phyloP scores from a whole-genome alignment of 768 basidiomycete genomes.

The Boletus vermiculosoides region DNA sequence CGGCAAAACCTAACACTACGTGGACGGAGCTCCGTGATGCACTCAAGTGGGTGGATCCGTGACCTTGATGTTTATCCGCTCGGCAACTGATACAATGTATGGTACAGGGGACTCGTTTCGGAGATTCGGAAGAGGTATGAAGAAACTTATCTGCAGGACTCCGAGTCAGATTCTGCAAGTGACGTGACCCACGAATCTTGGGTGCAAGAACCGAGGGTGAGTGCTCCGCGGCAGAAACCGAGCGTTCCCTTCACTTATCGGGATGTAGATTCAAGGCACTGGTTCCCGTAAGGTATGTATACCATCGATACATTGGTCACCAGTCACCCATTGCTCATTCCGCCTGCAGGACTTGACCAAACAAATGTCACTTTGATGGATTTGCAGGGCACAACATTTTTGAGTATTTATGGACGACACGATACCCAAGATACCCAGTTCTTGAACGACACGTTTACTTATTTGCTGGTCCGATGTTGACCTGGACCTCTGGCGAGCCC shows the following conservation, averaged over 20 bases:
- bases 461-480: background rate
- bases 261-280: constrained; percentile 13
- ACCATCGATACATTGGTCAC: background rate
- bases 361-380: constrained; percentile 8
- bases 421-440: constrained; percentile 3
- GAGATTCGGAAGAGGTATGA: constrained; percentile 17
- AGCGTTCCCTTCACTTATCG: background rate
- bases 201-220: constrained; percentile 25
- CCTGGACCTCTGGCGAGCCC: no score
- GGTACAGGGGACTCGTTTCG: constrained; percentile 11
- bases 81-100: background rate
- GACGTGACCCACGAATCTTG: background rate
- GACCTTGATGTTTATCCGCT: background rate
- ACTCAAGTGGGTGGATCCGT: constrained; percentile 13
- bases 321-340: background rate
- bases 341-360: constrained; percentile 13
- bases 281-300: constrained; percentile 10
- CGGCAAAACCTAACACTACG: constrained; percentile 8
- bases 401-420: background rate
- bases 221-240: background rate
- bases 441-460: background rate
- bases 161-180: background rate
- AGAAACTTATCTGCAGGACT: background rate
- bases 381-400: background rate
- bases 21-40: constrained; percentile 21